Percentiles rank a stretch among this genome's conserved stretches.
Conservation (phyloP, 2,329 filamentous ascomycete genomes). For the Aspergillus niger region DNA sequence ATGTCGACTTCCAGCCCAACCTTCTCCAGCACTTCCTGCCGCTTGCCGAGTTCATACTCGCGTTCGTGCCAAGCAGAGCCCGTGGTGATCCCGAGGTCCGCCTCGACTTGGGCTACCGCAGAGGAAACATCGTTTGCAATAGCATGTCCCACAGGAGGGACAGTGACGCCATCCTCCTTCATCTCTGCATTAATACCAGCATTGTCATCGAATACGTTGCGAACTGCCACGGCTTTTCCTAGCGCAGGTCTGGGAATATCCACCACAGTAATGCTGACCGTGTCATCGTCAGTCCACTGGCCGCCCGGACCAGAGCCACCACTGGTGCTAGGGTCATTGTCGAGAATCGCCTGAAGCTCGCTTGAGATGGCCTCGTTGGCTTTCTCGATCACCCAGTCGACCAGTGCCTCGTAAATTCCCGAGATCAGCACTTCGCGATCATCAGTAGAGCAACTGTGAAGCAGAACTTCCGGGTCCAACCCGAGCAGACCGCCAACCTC, state of each 20-base stretch:
- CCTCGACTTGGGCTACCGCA: conserved; percentile 73
- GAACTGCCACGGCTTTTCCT: conserved; percentile 85
- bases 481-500: conserved; percentile 86
- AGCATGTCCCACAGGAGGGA: conserved; percentile 72
- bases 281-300: conserved; percentile 71
- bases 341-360: conserved; percentile 69
- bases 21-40: conserved; percentile 82
- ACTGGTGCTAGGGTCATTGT: conserved; percentile 67
- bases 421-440: conserved; percentile 81
- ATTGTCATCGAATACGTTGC: conserved; percentile 89
- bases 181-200: conserved; percentile 94
- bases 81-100: conserved; percentile 74
- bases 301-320: conserved; percentile 57
- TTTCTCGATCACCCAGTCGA: conserved; percentile 90
- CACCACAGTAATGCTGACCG: conserved; percentile 83
- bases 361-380: conserved; percentile 81
- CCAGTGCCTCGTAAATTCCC: conserved; percentile 87
- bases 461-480: conserved; percentile 79
- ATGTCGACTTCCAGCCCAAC: conserved; percentile 78
- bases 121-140: conserved; percentile 85
- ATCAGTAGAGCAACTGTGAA: conserved; percentile 76
- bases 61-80: conserved; percentile 69
- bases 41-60: conserved; percentile 76
- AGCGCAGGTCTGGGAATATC: conserved; percentile 79
- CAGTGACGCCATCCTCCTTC: conserved; percentile 89